A percentile compares a stretch with the other conserved stretches of the same genome.
These are phyloP conservation scores for Ganoderma multipileum DNA, from an alignment of 1,284 basidiomycete species.

Conservation along the genomic window DNA sequence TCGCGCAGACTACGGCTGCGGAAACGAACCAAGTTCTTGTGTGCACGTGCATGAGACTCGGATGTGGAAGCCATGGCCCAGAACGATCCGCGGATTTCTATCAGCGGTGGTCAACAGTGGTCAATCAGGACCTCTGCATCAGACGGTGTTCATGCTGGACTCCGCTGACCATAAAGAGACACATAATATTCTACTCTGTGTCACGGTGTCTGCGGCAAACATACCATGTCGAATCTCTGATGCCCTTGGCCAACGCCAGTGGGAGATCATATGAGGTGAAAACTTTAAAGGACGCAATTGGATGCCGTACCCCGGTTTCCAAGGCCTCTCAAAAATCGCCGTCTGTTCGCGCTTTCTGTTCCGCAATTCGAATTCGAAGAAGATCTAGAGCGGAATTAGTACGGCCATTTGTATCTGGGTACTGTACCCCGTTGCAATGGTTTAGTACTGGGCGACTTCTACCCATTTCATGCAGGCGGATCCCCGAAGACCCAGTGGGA, in stretches of 20 bases:
- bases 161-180: background rate
- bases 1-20: background rate
- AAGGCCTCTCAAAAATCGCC: background rate
- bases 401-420: background rate
- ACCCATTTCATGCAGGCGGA: background rate
- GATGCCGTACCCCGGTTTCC: background rate
- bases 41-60: no score
- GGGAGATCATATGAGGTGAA: background rate
- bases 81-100: background rate
- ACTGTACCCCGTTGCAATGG: no score
- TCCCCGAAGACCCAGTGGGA: background rate
- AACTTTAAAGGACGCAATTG: background rate
- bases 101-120: no score
- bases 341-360: background rate
- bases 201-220: no score
- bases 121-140: background rate
- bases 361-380: background rate
- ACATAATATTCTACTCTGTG: background rate
- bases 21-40: background rate
- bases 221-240: background rate
- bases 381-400: background rate
- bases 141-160: background rate
- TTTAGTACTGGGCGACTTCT: background rate
- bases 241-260: background rate
- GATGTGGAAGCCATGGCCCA: no score